Evolutionary conservation across 1,139 yeast genomes (phyloP), one percentile per base, ranked within the genome.

Genomic region (Geotrichum carabidarum): DNA sequence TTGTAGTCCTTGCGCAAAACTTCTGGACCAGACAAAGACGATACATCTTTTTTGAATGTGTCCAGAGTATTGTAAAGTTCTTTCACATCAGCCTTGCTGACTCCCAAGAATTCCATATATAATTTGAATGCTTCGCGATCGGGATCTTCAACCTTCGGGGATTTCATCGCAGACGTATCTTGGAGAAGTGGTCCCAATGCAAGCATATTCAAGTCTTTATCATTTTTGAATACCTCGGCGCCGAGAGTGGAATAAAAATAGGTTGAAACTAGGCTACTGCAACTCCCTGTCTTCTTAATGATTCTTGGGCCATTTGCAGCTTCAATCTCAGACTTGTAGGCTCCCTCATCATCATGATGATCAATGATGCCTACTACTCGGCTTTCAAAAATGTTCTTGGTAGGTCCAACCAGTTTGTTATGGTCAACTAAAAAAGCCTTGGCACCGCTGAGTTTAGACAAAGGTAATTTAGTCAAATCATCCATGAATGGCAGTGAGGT

Each of bases 1-100:
- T 91, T 91, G 69, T 86, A 91, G 67, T 91, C 99, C 68, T 89
- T 90, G 46, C 84, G 74, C 48, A 91, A 73, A 14, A 91, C 69
- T 53, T 88, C 95, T 5, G 66, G 65, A 11, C 82, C 71, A 1
- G 79, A 65, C 50, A 90, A 74, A 0, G 88, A 89, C 1, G 69
- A 66, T 49, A 89, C 73, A 63, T 88, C 83, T 57, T 78, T 78
- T 68, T 88, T 89, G 11, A 83, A 81, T 3, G 64, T 60, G 57
- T 78, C 79, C 51, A 87, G 68, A 6, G 68, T 66, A 9, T 44
- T 18, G 32, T 30, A 32, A 12, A 55, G 47, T 8, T 44, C 37
- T 7, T 50, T 31, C n/a, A 50, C 44, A 11, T 58, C 54, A 0
- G 50, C 35, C 2, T 34, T 31, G 14, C 40, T 38, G 35, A 47